A percentile compares a stretch with the other conserved stretches of the same genome.
These are phyloP conservation scores for Aspergillus awamori DNA, from an alignment of 2,329 filamentous ascomycete genomes.

Conservation along the genomic window DNA sequence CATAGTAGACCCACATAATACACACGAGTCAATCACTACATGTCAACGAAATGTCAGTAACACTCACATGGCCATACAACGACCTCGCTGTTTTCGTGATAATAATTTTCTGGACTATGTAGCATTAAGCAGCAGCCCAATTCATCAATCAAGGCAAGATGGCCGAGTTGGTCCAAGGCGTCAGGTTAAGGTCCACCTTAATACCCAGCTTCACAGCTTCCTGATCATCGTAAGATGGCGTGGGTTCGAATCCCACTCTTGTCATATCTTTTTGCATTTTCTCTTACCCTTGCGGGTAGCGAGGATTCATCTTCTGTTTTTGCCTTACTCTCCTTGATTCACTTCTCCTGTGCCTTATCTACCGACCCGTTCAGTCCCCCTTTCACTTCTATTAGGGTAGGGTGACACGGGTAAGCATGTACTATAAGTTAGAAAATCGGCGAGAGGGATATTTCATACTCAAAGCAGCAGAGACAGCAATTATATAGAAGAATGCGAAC, in stretches of 20 bases:
- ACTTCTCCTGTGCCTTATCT: no score
- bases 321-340: no score
- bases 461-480: neutral
- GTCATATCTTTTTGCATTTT: conserved; percentile 5
- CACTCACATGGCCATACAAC: no score
- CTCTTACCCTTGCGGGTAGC: no score
- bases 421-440: neutral
- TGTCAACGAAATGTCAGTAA: no score
- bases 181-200: conserved; percentile 12
- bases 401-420: no score
- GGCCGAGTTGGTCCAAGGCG: conserved; percentile 42
- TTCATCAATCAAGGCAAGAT: conserved; percentile 31
- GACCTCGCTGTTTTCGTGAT: no score
- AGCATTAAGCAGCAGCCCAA: neutral
- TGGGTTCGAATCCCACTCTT: conserved; percentile 14
- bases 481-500: neutral
- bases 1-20: no score
- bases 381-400: no score
- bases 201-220: conserved; percentile 10
- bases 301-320: neutral
- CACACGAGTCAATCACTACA: no score
- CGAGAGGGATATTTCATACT: neutral
- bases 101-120: accelerated
- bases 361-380: no score
- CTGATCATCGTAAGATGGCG: conserved; percentile 10